Evolutionary conservation across 495 filamentous ascomycete genomes (phyloP).

Genomic region (Chaetomium tenue): DNA sequence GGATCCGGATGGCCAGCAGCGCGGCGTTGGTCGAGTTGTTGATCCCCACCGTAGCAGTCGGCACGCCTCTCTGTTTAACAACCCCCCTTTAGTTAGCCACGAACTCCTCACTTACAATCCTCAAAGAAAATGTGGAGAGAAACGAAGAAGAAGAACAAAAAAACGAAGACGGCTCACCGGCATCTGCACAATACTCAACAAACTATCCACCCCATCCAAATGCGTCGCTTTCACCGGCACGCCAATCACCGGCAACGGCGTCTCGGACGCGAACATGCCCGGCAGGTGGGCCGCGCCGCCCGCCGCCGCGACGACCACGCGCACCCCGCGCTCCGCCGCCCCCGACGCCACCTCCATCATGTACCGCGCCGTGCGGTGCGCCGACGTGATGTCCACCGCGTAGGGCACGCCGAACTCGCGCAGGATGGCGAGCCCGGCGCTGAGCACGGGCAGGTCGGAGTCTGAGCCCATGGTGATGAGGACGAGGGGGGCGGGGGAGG

Average conservation of each 20-base stretch:
- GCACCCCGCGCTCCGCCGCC: constrained; percentile 67
- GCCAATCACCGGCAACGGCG: constrained; percentile 87
- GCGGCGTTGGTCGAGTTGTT: constrained; percentile 94
- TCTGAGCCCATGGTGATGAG: constrained; percentile 95
- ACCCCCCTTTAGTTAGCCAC: neutral
- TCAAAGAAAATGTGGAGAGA: neutral
- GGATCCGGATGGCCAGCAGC: constrained; percentile 78
- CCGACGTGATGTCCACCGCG: constrained; percentile 82
- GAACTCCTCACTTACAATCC: neutral
- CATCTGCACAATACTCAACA: constrained; percentile 93
- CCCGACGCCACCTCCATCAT: constrained; percentile 75
- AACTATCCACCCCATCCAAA: constrained; percentile 83
- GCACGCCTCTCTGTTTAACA: constrained; percentile 58
- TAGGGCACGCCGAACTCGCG: constrained; percentile 71
- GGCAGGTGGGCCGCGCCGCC: constrained; percentile 90
- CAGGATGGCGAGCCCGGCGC: constrained; percentile 73
- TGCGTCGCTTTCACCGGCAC: constrained; percentile 85
- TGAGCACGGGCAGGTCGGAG: constrained; percentile 79
- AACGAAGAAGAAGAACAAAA: constrained; percentile 27
- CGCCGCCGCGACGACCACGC: constrained; percentile 92
- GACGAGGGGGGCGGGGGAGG: constrained; percentile 64
- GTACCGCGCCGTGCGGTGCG: constrained; percentile 81
- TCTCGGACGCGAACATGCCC: constrained; percentile 86
- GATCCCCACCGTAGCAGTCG: constrained; percentile 86
- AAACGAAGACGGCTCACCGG: constrained; percentile 44